phyloP scores from a whole-genome alignment of 371 early-diverging fungal species.

The Mortierella sp. region DNA sequence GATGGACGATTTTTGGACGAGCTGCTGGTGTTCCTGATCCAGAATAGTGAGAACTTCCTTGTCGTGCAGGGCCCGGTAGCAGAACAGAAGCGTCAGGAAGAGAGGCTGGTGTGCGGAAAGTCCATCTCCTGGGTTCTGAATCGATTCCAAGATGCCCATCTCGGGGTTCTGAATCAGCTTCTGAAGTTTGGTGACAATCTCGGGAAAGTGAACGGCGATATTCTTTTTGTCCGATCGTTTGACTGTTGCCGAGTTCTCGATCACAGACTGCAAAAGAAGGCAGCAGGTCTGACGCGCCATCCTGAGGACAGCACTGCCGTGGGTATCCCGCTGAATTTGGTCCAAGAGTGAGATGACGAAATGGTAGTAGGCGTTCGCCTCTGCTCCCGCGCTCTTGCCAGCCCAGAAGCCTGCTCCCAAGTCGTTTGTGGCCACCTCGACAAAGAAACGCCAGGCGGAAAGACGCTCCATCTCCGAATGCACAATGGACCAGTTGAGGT shows the following conservation, averaged over 20 bases:
- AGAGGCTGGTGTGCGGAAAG: conserved; percentile 30
- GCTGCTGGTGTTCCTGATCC: conserved; percentile 19
- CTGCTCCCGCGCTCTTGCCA: conserved; percentile 12
- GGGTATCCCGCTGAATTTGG: conserved; percentile 62
- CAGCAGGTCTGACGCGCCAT: conserved; percentile 50
- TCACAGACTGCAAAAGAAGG: conserved; percentile 41
- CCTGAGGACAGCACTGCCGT: conserved; percentile 55
- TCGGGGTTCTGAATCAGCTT: conserved; percentile 63
- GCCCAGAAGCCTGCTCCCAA: conserved; percentile 40
- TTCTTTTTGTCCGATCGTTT: conserved; percentile 51
- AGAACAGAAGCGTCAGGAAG: conserved; percentile 41
- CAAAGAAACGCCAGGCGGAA: conserved; percentile 56
- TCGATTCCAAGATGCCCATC: conserved; percentile 56
- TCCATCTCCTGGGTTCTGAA: conserved; percentile 32
- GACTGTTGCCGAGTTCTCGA: conserved; percentile 39
- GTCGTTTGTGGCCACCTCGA: conserved; percentile 36
- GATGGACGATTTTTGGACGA: conserved; percentile 41
- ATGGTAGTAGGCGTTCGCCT: conserved; percentile 34
- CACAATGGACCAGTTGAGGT: conserved; percentile 55
- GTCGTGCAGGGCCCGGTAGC: conserved; percentile 53
- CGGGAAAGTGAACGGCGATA: conserved; percentile 44
- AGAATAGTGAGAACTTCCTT: conserved; percentile 43
- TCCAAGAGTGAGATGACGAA: conserved; percentile 52
- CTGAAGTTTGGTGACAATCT: conserved; percentile 63
- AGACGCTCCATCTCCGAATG: conserved; percentile 52